A percentile compares a stretch with the other conserved stretches of the same genome.
Evolutionary conservation across 1,284 basidiomycete species (phyloP).

Genomic region (Rhizopogon parksii): DNA sequence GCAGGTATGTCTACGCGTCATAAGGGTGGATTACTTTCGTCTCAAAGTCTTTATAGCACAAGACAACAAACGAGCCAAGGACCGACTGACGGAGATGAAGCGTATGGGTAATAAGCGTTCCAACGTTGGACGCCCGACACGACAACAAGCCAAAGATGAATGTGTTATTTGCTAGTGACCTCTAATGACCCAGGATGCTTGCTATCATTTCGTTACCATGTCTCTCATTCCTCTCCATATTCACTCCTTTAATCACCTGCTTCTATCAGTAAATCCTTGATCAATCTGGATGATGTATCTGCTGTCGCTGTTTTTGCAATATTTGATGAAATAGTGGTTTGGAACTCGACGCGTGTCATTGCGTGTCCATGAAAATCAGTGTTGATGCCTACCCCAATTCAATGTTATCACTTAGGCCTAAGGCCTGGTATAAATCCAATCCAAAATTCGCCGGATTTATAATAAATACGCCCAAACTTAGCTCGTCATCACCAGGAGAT

Average conservation of each 20-base stretch:
- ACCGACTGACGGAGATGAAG: constrained; percentile 88
- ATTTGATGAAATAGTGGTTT: too few species aligned
- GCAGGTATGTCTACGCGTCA: constrained; percentile 59
- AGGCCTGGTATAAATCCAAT: too few species aligned
- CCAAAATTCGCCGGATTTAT: too few species aligned
- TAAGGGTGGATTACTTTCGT: neutral
- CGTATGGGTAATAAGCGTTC: constrained; percentile 66
- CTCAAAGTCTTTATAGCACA: constrained; percentile 52
- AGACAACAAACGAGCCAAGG: constrained; percentile 94
- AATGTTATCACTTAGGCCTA: too few species aligned
- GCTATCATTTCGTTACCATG: neutral
- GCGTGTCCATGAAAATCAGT: too few species aligned
- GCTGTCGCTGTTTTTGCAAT: constrained; percentile 7
- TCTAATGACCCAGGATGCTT: constrained; percentile 27
- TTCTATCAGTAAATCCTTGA: neutral
- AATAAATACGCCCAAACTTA: too few species aligned
- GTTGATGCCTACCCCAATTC: too few species aligned
- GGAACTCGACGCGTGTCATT: too few species aligned
- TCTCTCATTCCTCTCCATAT: neutral
- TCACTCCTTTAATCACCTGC: neutral
- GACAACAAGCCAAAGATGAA: constrained; percentile 87
- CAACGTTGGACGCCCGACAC: constrained; percentile 76
- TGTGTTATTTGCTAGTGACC: constrained; percentile 68
- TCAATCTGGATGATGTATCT: neutral
- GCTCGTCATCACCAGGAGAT: too few species aligned